These are phyloP conservation scores for Ganoderma boninense DNA, from an alignment of 1,284 basidiomycete species.

Conservation along the genomic window DNA sequence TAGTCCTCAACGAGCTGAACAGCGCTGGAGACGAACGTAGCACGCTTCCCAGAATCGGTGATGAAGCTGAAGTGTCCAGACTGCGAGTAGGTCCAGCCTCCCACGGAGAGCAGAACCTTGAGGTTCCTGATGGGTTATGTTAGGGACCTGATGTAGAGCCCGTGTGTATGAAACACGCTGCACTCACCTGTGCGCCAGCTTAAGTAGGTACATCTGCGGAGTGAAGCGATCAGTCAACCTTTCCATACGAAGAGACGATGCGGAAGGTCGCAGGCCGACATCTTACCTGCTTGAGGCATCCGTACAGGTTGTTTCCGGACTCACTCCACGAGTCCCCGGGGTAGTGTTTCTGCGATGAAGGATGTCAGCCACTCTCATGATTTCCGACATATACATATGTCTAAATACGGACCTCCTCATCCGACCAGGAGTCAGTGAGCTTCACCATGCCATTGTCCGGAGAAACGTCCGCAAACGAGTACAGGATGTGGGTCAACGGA, in stretches of 20 bases:
- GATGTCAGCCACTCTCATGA: background rate
- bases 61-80: conserved; percentile 72
- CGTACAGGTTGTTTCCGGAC: conserved; percentile 81
- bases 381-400: too few species aligned
- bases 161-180: conserved; percentile 6
- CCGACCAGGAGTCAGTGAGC: conserved; percentile 85
- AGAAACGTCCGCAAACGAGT: conserved; percentile 86
- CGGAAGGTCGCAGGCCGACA: background rate
- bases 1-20: conserved; percentile 85
- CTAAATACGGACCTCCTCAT: conserved; percentile 67
- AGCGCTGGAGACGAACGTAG: conserved; percentile 76
- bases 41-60: conserved; percentile 60
- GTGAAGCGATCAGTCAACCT: background rate
- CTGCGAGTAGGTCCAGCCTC: conserved; percentile 81
- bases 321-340: conserved; percentile 69
- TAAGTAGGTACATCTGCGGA: conserved; percentile 65
- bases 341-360: conserved; percentile 64
- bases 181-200: conserved; percentile 67
- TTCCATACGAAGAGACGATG: background rate
- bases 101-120: conserved; percentile 82
- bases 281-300: conserved; percentile 84
- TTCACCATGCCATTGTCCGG: conserved; percentile 69
- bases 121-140: conserved; percentile 57
- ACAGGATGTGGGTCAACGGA: conserved; percentile 81
- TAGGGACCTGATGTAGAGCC: conserved; percentile 25